Base-by-base conservation (phyloP, 1,284 basidiomycete genomes). In the Ceratobasidium sp. region DNA sequence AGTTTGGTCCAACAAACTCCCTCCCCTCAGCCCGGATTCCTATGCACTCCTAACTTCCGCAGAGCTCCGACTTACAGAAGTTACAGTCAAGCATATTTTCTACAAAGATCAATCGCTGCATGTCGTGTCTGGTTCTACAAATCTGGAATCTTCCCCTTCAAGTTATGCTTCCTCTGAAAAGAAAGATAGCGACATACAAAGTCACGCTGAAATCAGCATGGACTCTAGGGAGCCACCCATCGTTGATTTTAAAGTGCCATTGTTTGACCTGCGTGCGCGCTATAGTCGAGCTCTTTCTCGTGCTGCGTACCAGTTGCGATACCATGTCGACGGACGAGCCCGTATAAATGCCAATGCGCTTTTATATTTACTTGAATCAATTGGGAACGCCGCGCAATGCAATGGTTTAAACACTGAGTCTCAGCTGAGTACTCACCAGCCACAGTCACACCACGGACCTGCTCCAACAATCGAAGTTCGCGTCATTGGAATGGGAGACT, bases 261-360 rank as follows among this genome's bases (percentile, higher is more conserved):
- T 54, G 21, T 66, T 66, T 30, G 35, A 66, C n/a, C 47, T 66
- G 21, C 47, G 23, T 7, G 63, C 63, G 16, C 63, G 63, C 16
- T 66, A 52, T 32, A 66, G 63, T 54, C 63, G 50, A 9, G 50
- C 35, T 26, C 49, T 66, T 13, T 38, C 38, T 32, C 47, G 30
- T n/a, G 49, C 32, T 26, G 47, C 46, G 11, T 43, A 18, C 21
- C 8, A 38, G 9, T 16, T 66, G 28, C 23, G 38, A 2, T 66
- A 18, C 35, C 50, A 66, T 28, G 28, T 21, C 21, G 7, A 26
- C 3, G 18, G 30, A 18, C 14, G 35, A 13, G 23, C 23, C 3
- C 35, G 11, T 18, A 52, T 66, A 13, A 38, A 16, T n/a, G 11
- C 30, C 5, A 23, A 32, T 1, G 16, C 47, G 13, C 49, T 66